These are phyloP conservation scores for Talaromyces atroroseus DNA, from an alignment of 2,329 filamentous ascomycete genomes.

Conservation along the genomic window DNA sequence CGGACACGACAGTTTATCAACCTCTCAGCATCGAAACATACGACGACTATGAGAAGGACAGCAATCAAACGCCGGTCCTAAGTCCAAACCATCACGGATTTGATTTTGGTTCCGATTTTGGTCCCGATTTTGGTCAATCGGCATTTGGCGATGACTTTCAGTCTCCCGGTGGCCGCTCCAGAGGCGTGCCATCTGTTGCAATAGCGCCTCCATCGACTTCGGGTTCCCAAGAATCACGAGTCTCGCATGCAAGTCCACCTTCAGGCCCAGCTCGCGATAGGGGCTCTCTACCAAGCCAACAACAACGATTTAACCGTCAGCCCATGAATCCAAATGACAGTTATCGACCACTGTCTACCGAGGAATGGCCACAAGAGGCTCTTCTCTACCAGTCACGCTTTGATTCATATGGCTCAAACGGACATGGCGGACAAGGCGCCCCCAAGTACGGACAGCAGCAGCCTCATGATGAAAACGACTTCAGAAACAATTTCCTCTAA, in stretches of 20 bases:
- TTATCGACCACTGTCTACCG: slow-evolving; percentile 13
- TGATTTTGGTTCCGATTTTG: slow-evolving; percentile 13
- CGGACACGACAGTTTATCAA: not conserved
- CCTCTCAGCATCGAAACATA: slow-evolving; percentile 9
- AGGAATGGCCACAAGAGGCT: slow-evolving; percentile 38
- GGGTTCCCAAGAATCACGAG: slow-evolving; percentile 19
- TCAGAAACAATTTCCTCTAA: not conserved
- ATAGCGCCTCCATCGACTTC: slow-evolving; percentile 14
- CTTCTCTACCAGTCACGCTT: slow-evolving; percentile 30
- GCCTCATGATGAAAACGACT: not conserved
- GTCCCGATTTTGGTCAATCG: slow-evolving; percentile 13
- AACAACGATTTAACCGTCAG: slow-evolving; percentile 21
- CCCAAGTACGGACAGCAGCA: not conserved
- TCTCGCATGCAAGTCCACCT: slow-evolving; percentile 4
- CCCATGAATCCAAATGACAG: slow-evolving; percentile 14
- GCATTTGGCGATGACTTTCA: not conserved
- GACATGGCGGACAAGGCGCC: not conserved
- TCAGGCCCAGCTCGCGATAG: not conserved
- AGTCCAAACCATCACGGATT: slow-evolving; percentile 11
- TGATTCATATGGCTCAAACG: slow-evolving; percentile 1
- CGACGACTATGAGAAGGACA: slow-evolving; percentile 5
- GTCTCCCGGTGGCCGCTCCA: not conserved
- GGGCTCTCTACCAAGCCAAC: slow-evolving; percentile 27
- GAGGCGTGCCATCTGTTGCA: slow-evolving; percentile 13
- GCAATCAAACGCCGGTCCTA: slow-evolving; percentile 12